A percentile compares a stretch with the other conserved stretches of the same genome.
Conservation (phyloP, 768 basidiomycete genomes). For the Psilocybe subaeruginosa region DNA sequence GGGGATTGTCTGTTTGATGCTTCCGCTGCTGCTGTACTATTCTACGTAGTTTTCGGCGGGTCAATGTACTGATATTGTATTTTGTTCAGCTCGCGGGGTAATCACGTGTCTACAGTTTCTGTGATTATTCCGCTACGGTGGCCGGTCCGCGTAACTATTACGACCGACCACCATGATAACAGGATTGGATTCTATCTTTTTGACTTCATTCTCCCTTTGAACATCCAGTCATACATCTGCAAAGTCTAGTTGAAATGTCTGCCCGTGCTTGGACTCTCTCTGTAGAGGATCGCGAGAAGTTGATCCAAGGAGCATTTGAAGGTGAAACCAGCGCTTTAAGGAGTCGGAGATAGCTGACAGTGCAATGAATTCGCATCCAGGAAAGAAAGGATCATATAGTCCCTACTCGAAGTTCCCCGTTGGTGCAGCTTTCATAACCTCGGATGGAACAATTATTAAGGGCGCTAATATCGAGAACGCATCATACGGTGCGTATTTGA, state of each 20-base stretch:
- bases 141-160: background rate
- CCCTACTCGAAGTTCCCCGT: slow-evolving; percentile 94
- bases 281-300: slow-evolving; percentile 42
- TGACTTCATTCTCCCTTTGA: background rate
- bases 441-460: slow-evolving; percentile 72
- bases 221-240: background rate
- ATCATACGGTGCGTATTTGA: slow-evolving; percentile 68
- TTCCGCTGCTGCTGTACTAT: slow-evolving; percentile 39
- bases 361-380: slow-evolving; percentile 32
- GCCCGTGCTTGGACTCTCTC: slow-evolving; percentile 36
- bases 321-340: slow-evolving; percentile 37
- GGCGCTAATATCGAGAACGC: slow-evolving; percentile 97
- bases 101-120: slow-evolving; percentile 27
- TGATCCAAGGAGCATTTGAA: slow-evolving; percentile 64
- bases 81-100: slow-evolving; percentile 42
- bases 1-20: slow-evolving; percentile 55
- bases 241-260: slow-evolving; percentile 11
- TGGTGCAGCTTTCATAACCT: slow-evolving; percentile 80
- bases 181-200: too few relatives aligned
- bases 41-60: background rate
- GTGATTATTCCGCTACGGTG: background rate
- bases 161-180: background rate
- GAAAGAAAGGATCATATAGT: slow-evolving; percentile 72
- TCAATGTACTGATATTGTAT: slow-evolving; percentile 30
- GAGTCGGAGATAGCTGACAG: background rate